These are phyloP conservation scores for Dendrocalamus latiflorus DNA, from an alignment of 202 grass and related monocot species.

Conservation along the genomic window DNA sequence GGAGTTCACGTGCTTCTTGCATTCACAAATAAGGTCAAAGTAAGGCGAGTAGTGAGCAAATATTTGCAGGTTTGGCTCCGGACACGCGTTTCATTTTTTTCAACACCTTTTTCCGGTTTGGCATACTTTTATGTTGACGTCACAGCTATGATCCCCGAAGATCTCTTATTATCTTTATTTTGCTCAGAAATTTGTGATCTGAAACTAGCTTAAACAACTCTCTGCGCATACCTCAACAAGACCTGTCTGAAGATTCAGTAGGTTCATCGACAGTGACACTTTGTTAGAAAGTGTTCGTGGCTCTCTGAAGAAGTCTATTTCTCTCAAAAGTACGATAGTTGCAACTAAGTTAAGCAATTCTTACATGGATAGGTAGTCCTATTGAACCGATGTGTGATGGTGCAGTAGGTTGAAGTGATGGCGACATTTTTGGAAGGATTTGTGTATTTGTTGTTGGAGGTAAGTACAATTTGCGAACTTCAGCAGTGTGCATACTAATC, in stretches of 20 bases:
- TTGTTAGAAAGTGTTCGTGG: neutral
- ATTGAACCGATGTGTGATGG: conserved; percentile 1
- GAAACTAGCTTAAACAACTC: neutral
- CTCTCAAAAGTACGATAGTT: neutral
- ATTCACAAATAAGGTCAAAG: conserved; percentile 18
- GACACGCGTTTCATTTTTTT: conserved; percentile 23
- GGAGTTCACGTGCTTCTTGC: conserved; percentile 25
- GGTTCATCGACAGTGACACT: conserved; percentile 30
- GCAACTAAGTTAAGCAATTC: neutral
- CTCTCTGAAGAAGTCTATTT: conserved; percentile 6
- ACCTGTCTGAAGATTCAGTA: conserved; percentile 42
- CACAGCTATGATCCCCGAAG: conserved; percentile 24
- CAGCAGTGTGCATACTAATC: conserved; percentile 12
- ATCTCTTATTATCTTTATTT: conserved; percentile 3
- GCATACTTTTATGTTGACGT: conserved; percentile 22
- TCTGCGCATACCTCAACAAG: neutral
- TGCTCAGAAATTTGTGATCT: neutral
- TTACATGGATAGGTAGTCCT: conserved; percentile 16
- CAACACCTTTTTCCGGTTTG: neutral
- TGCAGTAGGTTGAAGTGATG: conserved; percentile 25
- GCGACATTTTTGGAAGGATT: conserved; percentile 20
- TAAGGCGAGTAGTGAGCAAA: neutral
- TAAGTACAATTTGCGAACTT: conserved; percentile 8
- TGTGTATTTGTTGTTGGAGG: conserved; percentile 25
- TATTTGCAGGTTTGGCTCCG: conserved; percentile 28